A percentile compares a stretch with the other conserved stretches of the same genome.
Conservation (phyloP, 345 rosid genomes). For the Brassica nigra region DNA sequence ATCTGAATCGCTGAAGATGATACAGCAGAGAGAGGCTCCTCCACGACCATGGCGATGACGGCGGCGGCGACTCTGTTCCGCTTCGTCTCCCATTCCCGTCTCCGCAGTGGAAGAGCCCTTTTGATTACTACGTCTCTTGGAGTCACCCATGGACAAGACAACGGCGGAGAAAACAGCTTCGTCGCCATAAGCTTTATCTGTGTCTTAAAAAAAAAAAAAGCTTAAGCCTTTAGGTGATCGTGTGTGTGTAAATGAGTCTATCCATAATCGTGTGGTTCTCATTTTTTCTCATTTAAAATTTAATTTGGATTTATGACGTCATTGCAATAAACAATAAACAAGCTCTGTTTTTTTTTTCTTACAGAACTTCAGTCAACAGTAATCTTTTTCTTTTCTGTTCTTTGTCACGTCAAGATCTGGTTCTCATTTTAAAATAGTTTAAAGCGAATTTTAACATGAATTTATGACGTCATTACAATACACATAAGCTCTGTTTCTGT, state of each 20-base stretch:
- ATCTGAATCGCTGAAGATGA: constrained; percentile 38
- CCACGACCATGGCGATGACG: constrained; percentile 21
- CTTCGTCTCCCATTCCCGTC: neutral
- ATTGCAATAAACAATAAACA: neutral
- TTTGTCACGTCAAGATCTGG: no score
- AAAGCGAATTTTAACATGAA: no score
- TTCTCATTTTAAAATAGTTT: no score
- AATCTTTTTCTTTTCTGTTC: no score
- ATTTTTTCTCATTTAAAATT: neutral
- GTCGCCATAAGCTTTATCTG: constrained; percentile 31
- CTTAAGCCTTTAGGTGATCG: constrained; percentile 29
- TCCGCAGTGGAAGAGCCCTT: constrained; percentile 22
- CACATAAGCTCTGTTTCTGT: constrained; percentile 21
- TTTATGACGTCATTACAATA: no score
- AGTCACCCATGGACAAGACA: constrained; percentile 38
- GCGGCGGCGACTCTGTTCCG: constrained; percentile 28
- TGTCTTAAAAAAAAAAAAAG: neutral
- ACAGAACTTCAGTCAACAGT: no score
- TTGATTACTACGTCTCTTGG: constrained; percentile 30
- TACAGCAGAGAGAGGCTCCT: constrained; percentile 19
- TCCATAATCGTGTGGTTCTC: constrained; percentile 40
- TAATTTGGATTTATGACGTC: constrained; percentile 22
- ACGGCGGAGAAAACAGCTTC: constrained; percentile 40
- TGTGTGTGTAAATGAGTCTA: constrained; percentile 25
- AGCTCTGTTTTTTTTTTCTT: no score